Evolutionary conservation across 1,284 basidiomycete genomes (phyloP), one percentile per base, ranked within the genome.

Genomic region (Malassezia brasiliensis): DNA sequence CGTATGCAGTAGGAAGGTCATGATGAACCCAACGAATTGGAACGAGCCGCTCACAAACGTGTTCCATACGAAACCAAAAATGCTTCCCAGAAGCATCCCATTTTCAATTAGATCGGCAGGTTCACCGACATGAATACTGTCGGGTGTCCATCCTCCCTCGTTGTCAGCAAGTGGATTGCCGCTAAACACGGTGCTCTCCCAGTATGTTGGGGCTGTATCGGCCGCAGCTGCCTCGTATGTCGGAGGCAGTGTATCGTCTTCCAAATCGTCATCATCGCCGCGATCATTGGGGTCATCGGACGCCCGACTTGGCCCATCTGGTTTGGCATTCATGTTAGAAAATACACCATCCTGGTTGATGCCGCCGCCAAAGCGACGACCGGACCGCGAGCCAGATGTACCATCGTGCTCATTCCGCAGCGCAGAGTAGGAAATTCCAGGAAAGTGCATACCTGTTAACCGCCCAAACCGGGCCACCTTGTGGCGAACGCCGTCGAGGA

Each of bases 311-410:
- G 77, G 71, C 50, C 77, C 64, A 37, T 79, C 79, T 0, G 93
- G 91, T 74, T 96, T 93, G 0, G 93, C 94, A 59, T 83, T 85
- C 35, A 99, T 83, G 72, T 98, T 99, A 41, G 87, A 85, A 75
- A 96, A 99, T 5, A 99, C 91, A 12, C 93, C 93, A 67, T 94
- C 90, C 67, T 93, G 90, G 41, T 87, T 83, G 9, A 80, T 81
- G 0, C 90, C 90, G 1, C 88, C 85, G 15, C 87, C 90, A 40
- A 68, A 47, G 10, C 62, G 52, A 30, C 65, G 42, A 0, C 54
- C 58, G 31, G 62, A 58, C 64, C 52, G 40, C 40, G 40, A 19
- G 12, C 17, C 5, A 20, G 40, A 42, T 42, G 17, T 12, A 11
- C 14, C 3, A 52, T 47, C n/a, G 35, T 63, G 45, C 5, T 59